A percentile compares a stretch with the other conserved stretches of the same genome.
phyloP scores from a whole-genome alignment of 202 grass and related monocot species.

The Brachypodium distachyon region DNA sequence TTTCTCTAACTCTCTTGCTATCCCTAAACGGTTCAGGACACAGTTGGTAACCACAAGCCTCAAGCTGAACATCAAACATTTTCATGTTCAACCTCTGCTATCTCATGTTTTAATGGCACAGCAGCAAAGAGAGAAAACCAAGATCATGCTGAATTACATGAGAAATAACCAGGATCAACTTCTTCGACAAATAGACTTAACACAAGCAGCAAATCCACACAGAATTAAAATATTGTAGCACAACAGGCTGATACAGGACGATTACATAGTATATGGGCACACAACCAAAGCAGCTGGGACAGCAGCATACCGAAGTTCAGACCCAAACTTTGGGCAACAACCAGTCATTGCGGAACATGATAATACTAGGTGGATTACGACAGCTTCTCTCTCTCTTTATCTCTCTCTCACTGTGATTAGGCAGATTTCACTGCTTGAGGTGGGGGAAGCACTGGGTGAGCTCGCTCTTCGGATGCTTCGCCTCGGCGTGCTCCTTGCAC shows the following conservation, averaged over 20 bases:
- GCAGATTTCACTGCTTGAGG: constrained; percentile 44
- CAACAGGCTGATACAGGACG: constrained; percentile 8
- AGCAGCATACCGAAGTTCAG: constrained; percentile 29
- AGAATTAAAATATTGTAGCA: constrained; percentile 20
- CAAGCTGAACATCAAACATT: too few relatives aligned
- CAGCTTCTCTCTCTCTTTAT: constrained; percentile 5
- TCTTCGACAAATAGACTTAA: background rate
- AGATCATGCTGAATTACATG: background rate
- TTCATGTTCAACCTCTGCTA: too few relatives aligned
- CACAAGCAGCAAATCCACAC: constrained; percentile 29
- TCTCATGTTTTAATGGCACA: too few relatives aligned
- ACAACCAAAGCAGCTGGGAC: constrained; percentile 32
- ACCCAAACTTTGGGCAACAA: constrained; percentile 37
- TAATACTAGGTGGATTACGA: constrained; percentile 27
- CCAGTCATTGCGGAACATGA: constrained; percentile 43
- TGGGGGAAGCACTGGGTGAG: constrained; percentile 68
- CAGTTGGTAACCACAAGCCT: too few relatives aligned
- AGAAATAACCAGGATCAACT: too few relatives aligned
- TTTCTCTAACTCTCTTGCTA: too few relatives aligned
- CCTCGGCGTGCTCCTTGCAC: constrained; percentile 89
- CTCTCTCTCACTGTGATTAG: background rate
- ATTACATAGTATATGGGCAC: constrained; percentile 40
- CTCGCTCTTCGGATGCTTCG: constrained; percentile 77
- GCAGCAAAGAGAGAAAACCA: too few relatives aligned
- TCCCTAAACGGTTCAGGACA: too few relatives aligned